Base-by-base conservation (phyloP, 2,329 filamentous ascomycete genomes). In the Aaosphaeria arxii region DNA sequence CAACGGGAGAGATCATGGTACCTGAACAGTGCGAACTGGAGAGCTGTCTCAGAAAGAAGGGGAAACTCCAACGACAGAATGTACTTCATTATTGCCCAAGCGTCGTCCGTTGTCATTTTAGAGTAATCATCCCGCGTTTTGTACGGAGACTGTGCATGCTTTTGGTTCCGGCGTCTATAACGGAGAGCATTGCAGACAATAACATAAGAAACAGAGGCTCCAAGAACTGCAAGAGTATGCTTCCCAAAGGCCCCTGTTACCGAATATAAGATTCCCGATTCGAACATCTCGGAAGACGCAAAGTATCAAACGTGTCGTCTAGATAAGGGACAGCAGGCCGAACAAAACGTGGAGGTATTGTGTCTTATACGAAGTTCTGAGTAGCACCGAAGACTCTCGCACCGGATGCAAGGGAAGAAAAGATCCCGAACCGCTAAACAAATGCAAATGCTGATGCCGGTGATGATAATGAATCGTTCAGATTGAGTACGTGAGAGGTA, bases 21-120 rank as follows among this genome's bases (percentile, higher is more conserved):
- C 66, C 77, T 78, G 61, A 85, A 83, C 5, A 85, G 70, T 1
- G 82, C 80, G 60, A 85, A 83, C 47, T 82, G 76, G 5, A 83
- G 63, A 1, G 79, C 72, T 43, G 77, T 80, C 9, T 71, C 61
- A 45, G 70, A 76, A 1, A 76, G 71, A 42, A 72, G 75, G 0
- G 82, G 82, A 52, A 85, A 85, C 55, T 85, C 82, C 4, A 78
- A 66, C 43, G 77, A 67, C 2, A 67, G 63, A 2, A 82, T 46
- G 17, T 69, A 66, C 44, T 63, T 68, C 35, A 77, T 68, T 42
- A 84, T 82, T 38, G 72, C 59, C 48, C 70, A 78, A 1, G 80
- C 80, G 41, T 83, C 74, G 29, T 76, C 66, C 31, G 74, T 73
- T 1, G 78, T 82, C 80, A 83, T 83, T 5, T 66, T 67, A n/a